Base-by-base conservation (phyloP, 768 basidiomycete species). In the Russula sp. region DNA sequence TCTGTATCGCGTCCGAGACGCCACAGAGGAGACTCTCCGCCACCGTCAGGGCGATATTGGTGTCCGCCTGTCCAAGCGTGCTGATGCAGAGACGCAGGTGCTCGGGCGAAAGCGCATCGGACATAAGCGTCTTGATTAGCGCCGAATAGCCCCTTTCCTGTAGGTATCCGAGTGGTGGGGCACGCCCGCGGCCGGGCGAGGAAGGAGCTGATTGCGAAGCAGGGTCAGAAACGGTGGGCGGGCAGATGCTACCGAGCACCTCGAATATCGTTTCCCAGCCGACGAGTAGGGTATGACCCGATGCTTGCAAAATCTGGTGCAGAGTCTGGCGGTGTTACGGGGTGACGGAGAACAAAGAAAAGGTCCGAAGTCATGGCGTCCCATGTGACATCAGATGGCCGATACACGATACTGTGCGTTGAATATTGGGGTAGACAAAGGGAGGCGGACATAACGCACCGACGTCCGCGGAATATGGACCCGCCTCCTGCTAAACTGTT, bases 251-350 rank as follows among this genome's bases (percentile, higher is more conserved):
- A 48, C 86, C 85, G 7, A 99, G 79, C 84, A 98, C 94, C 67
- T 88, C 84, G 74, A 99, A 98, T 69, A 98, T 93, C 0, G 81
- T 89, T 69, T 90, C 88, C 96, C 96, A 99, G 0, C 97, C 96
- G 16, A 90, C 85, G 9, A 94, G 83, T 1, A 99, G 80, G 0
- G 93, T 94, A 73, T 98, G 94, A 0, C 92, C 95, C 0, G 92
- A 91, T 1, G 87, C 85, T 72, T 98, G 92, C 10, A 99, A 78
- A 59, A 99, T 94, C 69, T 90, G 84, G 67, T 94, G 90, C 11
- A 99, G 75, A 0, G 92, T 92, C 70, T 96, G 87, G 84, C 0
- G 94, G 91, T 0, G 90, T 91, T 22, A 76, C 80, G 0, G 82
- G 74, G 42, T 89, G 83, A 36, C 88, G 81, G 8, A 94, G 83